Conservation (phyloP, 179 eudicot species). For the Silene coronaria region DNA sequence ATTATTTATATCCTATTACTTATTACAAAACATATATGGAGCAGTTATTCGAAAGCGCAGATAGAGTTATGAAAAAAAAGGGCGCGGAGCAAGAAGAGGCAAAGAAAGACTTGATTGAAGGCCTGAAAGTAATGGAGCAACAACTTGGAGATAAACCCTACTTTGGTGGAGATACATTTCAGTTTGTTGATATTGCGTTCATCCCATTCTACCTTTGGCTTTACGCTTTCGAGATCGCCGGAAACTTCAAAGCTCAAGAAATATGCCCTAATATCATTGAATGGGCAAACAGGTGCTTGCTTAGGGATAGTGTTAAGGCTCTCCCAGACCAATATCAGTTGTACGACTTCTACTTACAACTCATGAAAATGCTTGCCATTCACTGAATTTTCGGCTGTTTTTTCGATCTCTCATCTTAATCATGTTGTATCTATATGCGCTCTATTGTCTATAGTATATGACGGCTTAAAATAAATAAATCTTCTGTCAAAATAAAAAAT, state of each 20-base stretch:
- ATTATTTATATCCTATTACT: too few species aligned
- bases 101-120: slow-evolving; percentile 32
- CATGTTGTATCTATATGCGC: too few species aligned
- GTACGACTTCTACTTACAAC: slow-evolving; percentile 22
- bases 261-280: slow-evolving; percentile 39
- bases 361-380: slow-evolving; percentile 21
- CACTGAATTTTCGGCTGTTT: too few species aligned
- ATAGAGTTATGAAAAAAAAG: slow-evolving; percentile 20
- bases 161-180: slow-evolving; percentile 33
- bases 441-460: too few species aligned
- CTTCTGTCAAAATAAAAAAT: too few species aligned
- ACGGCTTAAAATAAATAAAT: too few species aligned
- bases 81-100: slow-evolving; percentile 29
- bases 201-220: slow-evolving; percentile 42
- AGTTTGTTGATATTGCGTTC: slow-evolving; percentile 28
- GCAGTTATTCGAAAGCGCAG: slow-evolving; percentile 25
- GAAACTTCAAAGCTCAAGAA: slow-evolving; percentile 38
- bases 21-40: too few species aligned
- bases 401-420: too few species aligned
- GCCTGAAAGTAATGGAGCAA: slow-evolving; percentile 27
- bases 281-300: slow-evolving; percentile 49
- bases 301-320: slow-evolving; percentile 37
- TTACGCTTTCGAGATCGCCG: slow-evolving; percentile 27
- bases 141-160: slow-evolving; percentile 35
- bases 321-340: slow-evolving; percentile 38